A percentile compares a stretch with the other conserved stretches of the same genome.
Evolutionary conservation across 2,329 filamentous ascomycete genomes (phyloP).

Genomic region (Xylariales sp.): DNA sequence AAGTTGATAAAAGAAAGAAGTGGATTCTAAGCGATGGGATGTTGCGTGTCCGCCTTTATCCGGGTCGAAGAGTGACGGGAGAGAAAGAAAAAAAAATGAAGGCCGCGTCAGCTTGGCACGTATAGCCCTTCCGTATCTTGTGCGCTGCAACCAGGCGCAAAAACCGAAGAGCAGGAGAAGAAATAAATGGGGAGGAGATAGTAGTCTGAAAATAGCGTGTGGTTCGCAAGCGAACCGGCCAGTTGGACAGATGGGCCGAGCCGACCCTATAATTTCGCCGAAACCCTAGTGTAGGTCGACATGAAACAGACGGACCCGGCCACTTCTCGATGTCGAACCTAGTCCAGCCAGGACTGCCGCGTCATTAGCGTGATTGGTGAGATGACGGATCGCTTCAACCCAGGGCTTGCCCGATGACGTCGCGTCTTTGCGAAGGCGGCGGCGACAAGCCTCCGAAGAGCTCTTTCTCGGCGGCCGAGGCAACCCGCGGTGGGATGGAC

Average conservation of each 20-base stretch:
- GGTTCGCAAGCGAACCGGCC: conserved; percentile 23
- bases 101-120: neutral
- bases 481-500: conserved; percentile 57
- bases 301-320: conserved; percentile 22
- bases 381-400: conserved; percentile 52
- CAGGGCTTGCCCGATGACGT: conserved; percentile 65
- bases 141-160: conserved; percentile 4
- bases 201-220: neutral
- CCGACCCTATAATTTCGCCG: conserved; percentile 1
- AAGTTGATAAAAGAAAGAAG: neutral
- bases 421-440: conserved; percentile 57
- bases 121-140: conserved; percentile 8
- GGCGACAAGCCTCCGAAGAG: conserved; percentile 61
- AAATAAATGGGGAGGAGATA: neutral
- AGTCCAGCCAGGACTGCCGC: conserved; percentile 23
- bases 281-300: conserved; percentile 1
- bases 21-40: conserved; percentile 14
- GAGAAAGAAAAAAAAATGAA: conserved; percentile 27
- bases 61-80: neutral
- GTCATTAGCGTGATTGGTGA: neutral
- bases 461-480: conserved; percentile 58
- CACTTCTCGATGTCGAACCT: conserved; percentile 30
- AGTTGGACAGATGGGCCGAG: conserved; percentile 1
- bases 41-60: conserved; percentile 18
- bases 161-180: neutral